Base-by-base conservation (phyloP, 2,329 filamentous ascomycete genomes). In the Scedosporium boydii region DNA sequence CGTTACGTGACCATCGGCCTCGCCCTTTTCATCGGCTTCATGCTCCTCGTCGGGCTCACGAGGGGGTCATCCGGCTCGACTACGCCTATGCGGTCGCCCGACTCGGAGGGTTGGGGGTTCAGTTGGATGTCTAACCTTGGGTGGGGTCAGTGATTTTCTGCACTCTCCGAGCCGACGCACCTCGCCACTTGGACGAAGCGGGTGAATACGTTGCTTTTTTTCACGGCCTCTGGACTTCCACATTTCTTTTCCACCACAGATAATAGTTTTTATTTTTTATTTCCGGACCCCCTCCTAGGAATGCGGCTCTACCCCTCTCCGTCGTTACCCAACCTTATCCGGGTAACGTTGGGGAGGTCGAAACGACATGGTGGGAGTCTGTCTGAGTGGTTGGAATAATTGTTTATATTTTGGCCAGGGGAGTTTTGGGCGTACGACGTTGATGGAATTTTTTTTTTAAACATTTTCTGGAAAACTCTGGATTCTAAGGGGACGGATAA, bases 11-110 rank as follows among this genome's bases (percentile, higher is more conserved):
- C 68, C 48, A 59, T 67, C 7, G 67, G 60, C 41, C 51, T 65
- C 7, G 41, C 63, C 1, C 38, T 66, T 10, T 60, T 68, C 4
- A 64, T 69, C 41, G 62, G 64, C 12, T 26, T 66, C 44, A 64
- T 68, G 59, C 62, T 69, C 26, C 62, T 66, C 59, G 10, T 68
- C 34, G 63, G 65, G 26, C 63, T 69, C 46, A 62, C 61, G 56
- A 34, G 12, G 42, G 55, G 12, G 38, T 27, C 7, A 18, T 46
- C 59, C 4, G 12, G 9, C 21, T 10, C 21, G 42, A n/a, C 42
- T 6, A 42, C 42, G 44, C 18, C 38, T 23, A 26, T 26, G 4
- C 23, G 53, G 61, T 51, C 56, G 29, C 61, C 56, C 10, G 56
- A 59, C 16, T 21, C 55, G 42, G 55, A 62, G 26, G 53, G 56